Evolutionary conservation across 2,329 filamentous ascomycete species (phyloP), one percentile per base, ranked within the genome.

Genomic region (Alternaria angustiovoidea): DNA sequence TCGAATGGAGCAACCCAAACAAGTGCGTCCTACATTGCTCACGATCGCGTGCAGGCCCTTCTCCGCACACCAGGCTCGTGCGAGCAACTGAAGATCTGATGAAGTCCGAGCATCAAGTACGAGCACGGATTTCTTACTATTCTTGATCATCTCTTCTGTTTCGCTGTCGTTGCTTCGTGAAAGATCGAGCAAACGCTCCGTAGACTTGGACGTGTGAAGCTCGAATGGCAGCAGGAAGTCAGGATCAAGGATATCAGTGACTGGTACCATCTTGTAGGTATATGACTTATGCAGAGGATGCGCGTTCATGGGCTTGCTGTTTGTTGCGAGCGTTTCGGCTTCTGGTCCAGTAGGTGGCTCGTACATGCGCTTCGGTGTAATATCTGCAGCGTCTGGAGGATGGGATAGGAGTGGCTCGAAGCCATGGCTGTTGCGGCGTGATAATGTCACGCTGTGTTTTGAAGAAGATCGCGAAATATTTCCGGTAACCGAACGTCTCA

Each of bases 1-100:
- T 18, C 91, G 84, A 43, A 94, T 86, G 41, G 89, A 90, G 76
- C 91, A 94, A 4, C 86, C 86, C 36, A 94, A 77, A 72, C 91
- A 94, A 0, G 89, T 90, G 62, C 90, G 83, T 65, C 87, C 86
- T 39, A 84, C 82, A 52, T 89, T 83, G 62, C 89, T 91, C 63
- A 94, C 83, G 18, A 94, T 74, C 22, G 91, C 91, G 73, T 93
- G 90, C 83, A 89, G 89, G 2, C 91, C 91, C 66, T 85, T 87
- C 71, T 91, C 88, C 0, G 91, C 89, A 73, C 91, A 94, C 66
- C 92, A 83, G 2, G 91, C 90, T 49, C 91, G 82, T 1, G 89
- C 89, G 53, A 94, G 79, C 8, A 93, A 84, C 76, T 93, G 90
- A 72, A 91, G 81, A 12, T 87, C 89, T 1, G 86, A 86, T 57